Base-by-base conservation (phyloP, 2,329 filamentous ascomycete species). In the Aspergillus sp. region DNA sequence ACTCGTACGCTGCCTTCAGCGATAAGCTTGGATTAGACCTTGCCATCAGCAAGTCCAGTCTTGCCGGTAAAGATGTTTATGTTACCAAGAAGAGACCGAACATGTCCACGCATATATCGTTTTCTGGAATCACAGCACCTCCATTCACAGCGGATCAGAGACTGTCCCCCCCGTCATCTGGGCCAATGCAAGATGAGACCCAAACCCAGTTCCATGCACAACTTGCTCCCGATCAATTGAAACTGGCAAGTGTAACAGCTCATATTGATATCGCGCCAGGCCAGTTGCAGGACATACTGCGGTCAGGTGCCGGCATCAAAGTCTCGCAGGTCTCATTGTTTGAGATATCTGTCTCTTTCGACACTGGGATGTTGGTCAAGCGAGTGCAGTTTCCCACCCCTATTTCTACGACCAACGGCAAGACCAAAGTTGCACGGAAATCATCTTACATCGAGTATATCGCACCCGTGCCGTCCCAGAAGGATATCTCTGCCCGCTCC, bases 21-120 rank as follows among this genome's bases (percentile, higher is more conserved):
- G 19, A 39, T 28, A 39, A 28, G 36, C 48, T 62, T 19, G 57
- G 58, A 10, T 29, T 45, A 27, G 45, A 55, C 2, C 42, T 60
- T 27, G 47, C 42, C 7, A 50, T 63, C 26, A 52, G 50, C 35
- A 27, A 48, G 39, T 53, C 57, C 7, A 50, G 33, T 7, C 41
- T 61, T 36, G 49, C 41, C 9, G 45, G 52, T 28, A 29, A 49
- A 28, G 49, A 51, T 30, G 57, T 64, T 6, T 64, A 53, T 45
- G 50, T 66, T 29, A 60, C 61, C 1, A 51, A 55, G 29, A 45
- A 57, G 33, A 48, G 50, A 8, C 63, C 63, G 8, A 62, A 64
- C 42, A 56, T 44, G 48, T 27, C 27, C 12, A 51, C 42, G 10
- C 34, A 52, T 38, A 19, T 39, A 19, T 28, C 36, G 5, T 39